Conservation (phyloP, 2,329 filamentous ascomycete genomes). For the Zymoseptoria passerinii region DNA sequence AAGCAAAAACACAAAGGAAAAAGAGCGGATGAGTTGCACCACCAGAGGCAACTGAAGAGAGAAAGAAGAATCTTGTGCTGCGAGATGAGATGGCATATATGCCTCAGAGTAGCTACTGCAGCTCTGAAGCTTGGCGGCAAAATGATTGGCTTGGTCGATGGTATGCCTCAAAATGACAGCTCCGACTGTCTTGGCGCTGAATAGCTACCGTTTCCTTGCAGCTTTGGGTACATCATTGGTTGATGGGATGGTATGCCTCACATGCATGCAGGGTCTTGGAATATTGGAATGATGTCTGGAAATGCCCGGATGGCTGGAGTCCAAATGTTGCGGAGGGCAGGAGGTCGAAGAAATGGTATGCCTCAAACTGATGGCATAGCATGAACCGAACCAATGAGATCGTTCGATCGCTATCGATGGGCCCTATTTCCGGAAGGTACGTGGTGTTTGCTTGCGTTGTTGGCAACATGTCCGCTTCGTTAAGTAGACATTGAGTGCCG, state of each 20-base stretch:
- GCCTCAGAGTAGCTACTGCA: background rate
- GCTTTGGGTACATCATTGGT: background rate
- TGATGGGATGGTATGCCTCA: background rate
- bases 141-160: background rate
- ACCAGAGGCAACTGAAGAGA: background rate
- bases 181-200: background rate
- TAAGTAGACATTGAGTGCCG: background rate
- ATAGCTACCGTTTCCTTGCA: background rate
- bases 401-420: background rate
- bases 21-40: background rate
- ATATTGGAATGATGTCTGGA: background rate
- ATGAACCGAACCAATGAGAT: background rate
- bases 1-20: background rate
- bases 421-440: background rate
- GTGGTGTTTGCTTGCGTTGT: background rate
- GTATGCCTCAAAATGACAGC: background rate
- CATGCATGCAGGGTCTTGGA: background rate
- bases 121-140: background rate
- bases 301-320: background rate
- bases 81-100: background rate
- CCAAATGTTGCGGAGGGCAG: background rate
- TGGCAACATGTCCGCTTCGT: background rate
- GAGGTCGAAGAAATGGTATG: background rate
- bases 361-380: background rate
- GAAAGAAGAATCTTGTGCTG: background rate